Base-by-base conservation (phyloP, 257 asterid genomes). In the Solanum infundibuliforme region DNA sequence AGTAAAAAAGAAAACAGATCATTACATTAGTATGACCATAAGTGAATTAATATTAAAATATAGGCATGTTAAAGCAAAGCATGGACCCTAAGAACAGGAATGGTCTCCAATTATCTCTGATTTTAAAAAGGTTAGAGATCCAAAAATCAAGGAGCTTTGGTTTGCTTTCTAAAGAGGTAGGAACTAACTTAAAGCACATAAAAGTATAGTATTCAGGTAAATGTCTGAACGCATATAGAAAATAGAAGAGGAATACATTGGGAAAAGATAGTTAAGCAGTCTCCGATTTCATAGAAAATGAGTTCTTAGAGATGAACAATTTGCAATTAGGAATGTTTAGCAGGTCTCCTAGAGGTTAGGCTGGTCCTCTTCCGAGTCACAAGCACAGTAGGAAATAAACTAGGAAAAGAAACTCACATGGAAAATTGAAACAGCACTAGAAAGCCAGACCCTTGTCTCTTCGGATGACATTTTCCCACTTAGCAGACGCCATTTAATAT, bases 401-500 rank as follows among this genome's bases (percentile, higher is more conserved):
- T 74, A 77, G 83, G 21, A 43, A 68, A 13, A 32, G 75, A 35
- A 65, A 93, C 98, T 93, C 88, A 96, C 99, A 88, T 93, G 97
- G 89, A 96, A 93, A 89, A 95, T 93, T 58, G 95, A 77, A 71
- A 94, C 94, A 85, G 95, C 98, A 35, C 92, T 94, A 32, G 96
- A 92, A 83, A 96, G 94, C 95, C 94, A 95, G 84, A 83, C 91
- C 87, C 93, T 90, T 68, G 93, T 90, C 48, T 92, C 95, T 89
- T 90, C 94, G 29, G 96, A 87, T 82, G 94, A 90, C 79, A 84
- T 88, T 89, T 92, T 92, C 83, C 99, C 99, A 48, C 92, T 93
- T 52, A 97, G 92, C 88, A 97, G 90, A 87, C 98, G 93, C 99
- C 99, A 96, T 87, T 90, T 93, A 76, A 95, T 88, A 87, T 93